Conservation (phyloP, 345 rosid species). For the Bruguiera gymnorhiza region DNA sequence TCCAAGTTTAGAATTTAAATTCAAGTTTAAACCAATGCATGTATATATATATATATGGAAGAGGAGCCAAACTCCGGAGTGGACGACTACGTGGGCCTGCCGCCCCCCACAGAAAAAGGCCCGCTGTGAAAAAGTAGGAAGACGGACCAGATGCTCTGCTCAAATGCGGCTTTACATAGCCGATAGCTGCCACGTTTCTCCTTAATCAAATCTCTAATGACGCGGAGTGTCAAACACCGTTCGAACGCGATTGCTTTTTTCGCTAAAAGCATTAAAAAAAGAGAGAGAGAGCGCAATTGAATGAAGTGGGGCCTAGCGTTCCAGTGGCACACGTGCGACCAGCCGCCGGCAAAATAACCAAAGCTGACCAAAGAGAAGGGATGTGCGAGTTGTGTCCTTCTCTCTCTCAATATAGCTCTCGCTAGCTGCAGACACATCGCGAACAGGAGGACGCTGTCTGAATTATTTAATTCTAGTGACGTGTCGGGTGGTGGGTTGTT, state of each 20-base stretch:
- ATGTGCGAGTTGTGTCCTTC: background rate
- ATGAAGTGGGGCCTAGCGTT: background rate
- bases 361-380: background rate
- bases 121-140: too few species aligned
- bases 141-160: too few species aligned
- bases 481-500: background rate
- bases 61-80: too few species aligned
- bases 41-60: too few species aligned
- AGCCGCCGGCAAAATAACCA: conserved; percentile 18
- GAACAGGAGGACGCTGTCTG: background rate
- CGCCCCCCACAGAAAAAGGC: too few species aligned
- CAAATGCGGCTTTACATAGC: background rate
- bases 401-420: too few species aligned
- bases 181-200: conserved; percentile 6
- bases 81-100: too few species aligned
- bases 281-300: background rate
- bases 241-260: background rate
- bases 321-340: conserved; percentile 17
- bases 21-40: too few species aligned
- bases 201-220: background rate
- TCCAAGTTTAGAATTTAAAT: too few species aligned
- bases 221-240: background rate
- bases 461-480: background rate
- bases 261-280: background rate
- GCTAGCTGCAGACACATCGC: background rate